Base-by-base conservation (phyloP, 2,329 filamentous ascomycete species). In the Nannizziopsis arthrosporioides region DNA sequence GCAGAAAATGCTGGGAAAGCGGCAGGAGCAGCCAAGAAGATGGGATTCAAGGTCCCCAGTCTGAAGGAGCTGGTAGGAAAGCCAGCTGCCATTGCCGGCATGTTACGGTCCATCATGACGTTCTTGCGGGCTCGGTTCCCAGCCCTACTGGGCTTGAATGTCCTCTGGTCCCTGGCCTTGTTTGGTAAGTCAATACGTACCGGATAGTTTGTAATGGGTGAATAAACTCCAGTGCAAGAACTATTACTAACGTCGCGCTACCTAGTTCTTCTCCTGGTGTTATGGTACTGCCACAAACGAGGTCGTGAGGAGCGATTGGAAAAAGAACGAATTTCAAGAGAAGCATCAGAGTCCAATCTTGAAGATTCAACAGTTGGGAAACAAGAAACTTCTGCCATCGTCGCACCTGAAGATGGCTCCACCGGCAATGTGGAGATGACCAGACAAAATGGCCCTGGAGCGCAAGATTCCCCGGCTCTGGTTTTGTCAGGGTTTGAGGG, bases 261-360 rank as follows among this genome's bases (percentile, higher is more conserved):
- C n/a, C n/a, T 39, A 48, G 85, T 96, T 47, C 75, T 96, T 12
- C 76, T 98, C 49, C 92, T 94, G 62, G 86, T 94, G 39, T 81
- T 96, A 58, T 98, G 90, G 89, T 98, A 96, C 69, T 96, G 89
- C 69, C 84, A 96, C 68, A 96, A 96, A 71, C 84, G 92, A 47
- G 92, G 92, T 35, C 80, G 80, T 39, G 90, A 98, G 69, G 81
- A 81, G 5, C 78, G 92, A 44, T 76, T 96, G 10, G 82, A 84
- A 61, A 78, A 72, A 44, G 76, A 78, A 53, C 37, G 34, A 17
- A 36, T 44, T 42, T 44, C 46, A 4, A 37, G 45, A 42, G 45
- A 44, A 14, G 34, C 46, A 44, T 48, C 40, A 15, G 46, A 19
- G 11, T 48, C 46, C 14, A 14, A 48, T 15, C 22, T 44, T 2